Evolutionary conservation across 306 rosid genomes (phyloP).

Genomic region (Betula pendula): DNA sequence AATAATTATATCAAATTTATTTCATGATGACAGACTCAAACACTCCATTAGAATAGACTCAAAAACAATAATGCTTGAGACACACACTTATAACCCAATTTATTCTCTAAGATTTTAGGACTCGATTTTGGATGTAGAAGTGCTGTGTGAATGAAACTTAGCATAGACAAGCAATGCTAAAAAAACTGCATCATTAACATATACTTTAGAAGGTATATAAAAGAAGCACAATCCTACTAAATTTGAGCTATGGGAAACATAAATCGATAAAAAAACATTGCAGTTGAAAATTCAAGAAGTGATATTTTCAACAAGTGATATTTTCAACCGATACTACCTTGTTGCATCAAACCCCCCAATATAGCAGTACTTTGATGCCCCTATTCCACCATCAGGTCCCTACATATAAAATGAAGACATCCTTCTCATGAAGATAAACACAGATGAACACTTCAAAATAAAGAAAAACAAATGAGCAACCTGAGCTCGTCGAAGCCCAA

Average conservation of each 20-base stretch:
- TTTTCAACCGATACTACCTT: conserved; percentile 49
- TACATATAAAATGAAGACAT: conserved; percentile 37
- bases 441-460: conserved; percentile 6
- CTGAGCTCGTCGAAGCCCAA: conserved; percentile 95
- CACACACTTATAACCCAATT: not conserved
- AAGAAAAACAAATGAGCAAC: conserved; percentile 29
- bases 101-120: not conserved
- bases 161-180: not conserved
- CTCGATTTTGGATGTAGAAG: not conserved
- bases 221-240: not conserved
- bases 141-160: not conserved
- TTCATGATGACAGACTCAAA: not conserved
- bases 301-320: not conserved
- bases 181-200: not conserved
- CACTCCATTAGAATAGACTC: not conserved
- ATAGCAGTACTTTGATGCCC: conserved; percentile 91
- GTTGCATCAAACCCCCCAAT: conserved; percentile 96
- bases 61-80: not conserved
- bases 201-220: not conserved
- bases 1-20: not conserved
- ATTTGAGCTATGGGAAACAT: not conserved
- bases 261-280: not conserved
- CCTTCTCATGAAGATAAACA: conserved; percentile 16
- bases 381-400: conserved; percentile 98
- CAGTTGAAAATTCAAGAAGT: not conserved